These are phyloP conservation scores for Beta macrorhiza DNA, from an alignment of 179 eudicot genomes.

Conservation along the genomic window DNA sequence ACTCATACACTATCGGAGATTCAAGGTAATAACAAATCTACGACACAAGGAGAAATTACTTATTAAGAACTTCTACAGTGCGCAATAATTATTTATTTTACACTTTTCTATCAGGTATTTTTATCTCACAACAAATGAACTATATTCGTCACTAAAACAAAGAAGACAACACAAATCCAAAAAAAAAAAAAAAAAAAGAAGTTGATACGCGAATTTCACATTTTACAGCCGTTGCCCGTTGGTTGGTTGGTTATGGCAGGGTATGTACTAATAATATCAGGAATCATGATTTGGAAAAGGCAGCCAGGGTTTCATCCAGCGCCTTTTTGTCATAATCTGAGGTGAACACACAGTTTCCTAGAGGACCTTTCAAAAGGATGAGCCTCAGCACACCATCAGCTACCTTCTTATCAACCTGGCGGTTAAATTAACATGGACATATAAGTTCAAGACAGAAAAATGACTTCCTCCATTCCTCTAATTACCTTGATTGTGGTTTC, in stretches of 20 bases:
- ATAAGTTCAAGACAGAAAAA: background rate
- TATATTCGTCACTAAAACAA: conserved; percentile 2
- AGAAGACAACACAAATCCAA: too few relatives aligned
- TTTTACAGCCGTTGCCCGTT: background rate
- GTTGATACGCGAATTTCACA: background rate
- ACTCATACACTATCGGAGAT: too few relatives aligned
- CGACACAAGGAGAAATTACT: too few relatives aligned
- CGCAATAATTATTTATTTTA: background rate
- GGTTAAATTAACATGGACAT: conserved; percentile 4
- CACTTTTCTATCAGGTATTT: conserved; percentile 9
- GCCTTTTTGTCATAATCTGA: conserved; percentile 81
- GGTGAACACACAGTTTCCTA: conserved; percentile 89
- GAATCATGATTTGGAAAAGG: conserved; percentile 72
- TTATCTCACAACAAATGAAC: conserved; percentile 11
- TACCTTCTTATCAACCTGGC: conserved; percentile 96
- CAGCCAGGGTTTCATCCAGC: conserved; percentile 74
- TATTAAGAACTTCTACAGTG: background rate
- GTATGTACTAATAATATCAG: background rate
- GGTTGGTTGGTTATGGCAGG: background rate
- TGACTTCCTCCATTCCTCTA: background rate
- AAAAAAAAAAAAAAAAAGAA: background rate
- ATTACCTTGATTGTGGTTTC: too few relatives aligned
- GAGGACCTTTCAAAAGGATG: conserved; percentile 85
- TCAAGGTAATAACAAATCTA: too few relatives aligned
- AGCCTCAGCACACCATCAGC: conserved; percentile 95